Percentiles rank a stretch among this genome's conserved stretches.
Evolutionary conservation across 2,329 filamentous ascomycete species (phyloP).

Genomic region (Botryotinia narcissicola): DNA sequence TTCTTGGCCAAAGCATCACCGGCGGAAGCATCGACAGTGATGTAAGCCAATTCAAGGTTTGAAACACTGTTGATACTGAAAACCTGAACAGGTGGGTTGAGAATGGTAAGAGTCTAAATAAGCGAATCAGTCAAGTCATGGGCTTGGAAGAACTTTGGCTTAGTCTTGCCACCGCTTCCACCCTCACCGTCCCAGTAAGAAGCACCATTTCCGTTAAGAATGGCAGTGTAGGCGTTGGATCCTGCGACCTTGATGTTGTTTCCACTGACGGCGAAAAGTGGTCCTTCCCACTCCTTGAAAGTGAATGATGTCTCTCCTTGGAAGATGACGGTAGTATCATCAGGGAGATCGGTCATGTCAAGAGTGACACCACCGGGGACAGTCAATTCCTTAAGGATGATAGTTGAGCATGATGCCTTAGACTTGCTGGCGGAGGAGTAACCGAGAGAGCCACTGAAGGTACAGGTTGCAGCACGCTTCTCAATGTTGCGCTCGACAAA

Average conservation of each 20-base stretch:
- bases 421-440: background rate
- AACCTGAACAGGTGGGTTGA: background rate
- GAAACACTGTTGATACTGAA: background rate
- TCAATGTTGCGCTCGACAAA: background rate
- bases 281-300: background rate
- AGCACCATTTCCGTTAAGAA: background rate
- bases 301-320: background rate
- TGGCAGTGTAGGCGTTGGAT: background rate
- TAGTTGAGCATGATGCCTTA: background rate
- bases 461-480: background rate
- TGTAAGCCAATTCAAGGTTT: background rate
- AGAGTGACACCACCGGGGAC: background rate
- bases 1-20: background rate
- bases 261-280: background rate
- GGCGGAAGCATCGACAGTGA: background rate
- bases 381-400: background rate
- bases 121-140: background rate
- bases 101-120: background rate
- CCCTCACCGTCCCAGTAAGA: background rate
- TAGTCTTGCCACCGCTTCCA: background rate
- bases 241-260: background rate
- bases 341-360: background rate
- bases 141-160: background rate
- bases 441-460: background rate
- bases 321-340: background rate